Evolutionary conservation across 768 basidiomycete genomes (phyloP), one percentile per base, ranked within the genome.

Genomic region (Sarcodon sp.): DNA sequence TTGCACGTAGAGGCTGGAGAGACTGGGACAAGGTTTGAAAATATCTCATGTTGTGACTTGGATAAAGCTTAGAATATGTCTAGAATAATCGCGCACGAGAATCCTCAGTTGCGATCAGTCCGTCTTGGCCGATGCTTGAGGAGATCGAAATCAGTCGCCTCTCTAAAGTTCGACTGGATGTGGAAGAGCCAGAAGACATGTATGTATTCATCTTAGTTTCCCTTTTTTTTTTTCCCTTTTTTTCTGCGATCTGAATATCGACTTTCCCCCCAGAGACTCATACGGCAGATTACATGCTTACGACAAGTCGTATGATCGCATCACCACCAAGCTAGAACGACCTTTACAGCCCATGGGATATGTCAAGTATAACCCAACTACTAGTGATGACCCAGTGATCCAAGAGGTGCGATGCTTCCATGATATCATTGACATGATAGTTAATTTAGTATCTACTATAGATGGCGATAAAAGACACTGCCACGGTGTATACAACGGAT

Each of bases 351-450:
- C 89, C 43, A 78, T 93, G 49, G 96, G 98, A 64, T 84, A 91
- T 50, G 87, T 96, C 64, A 87, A 90, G 60, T 99, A 96, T 67
- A 98, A 98, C 64, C 85, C 91, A 13, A 96, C 96, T 0, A 97
- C 96, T 16, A 93, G 91, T 12, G 96, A 99, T 57, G 96, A 99
- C 61, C 94, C 96, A 3, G 75, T 99, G 63, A 96, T 99, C 52
- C 88, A 89, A 65, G 79, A 90, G 67, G 90, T 87, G 60, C 53
- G 62, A 49, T 9, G n/a, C 43, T 34, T 47, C n/a, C 27, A 44
- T 18, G 18, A 13, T 45, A 35, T 45, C 43, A 37, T 53, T 36
- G 46, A n/a, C 27, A 45, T 43, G 0, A 10, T 47, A 9, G 44
- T 51, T 37, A 52, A 47, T 31, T 44, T 50, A 49, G 16, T 33